Evolutionary conservation across 31 red algal species (phyloP).

Genomic region (Bonnemaisonia californica): DNA sequence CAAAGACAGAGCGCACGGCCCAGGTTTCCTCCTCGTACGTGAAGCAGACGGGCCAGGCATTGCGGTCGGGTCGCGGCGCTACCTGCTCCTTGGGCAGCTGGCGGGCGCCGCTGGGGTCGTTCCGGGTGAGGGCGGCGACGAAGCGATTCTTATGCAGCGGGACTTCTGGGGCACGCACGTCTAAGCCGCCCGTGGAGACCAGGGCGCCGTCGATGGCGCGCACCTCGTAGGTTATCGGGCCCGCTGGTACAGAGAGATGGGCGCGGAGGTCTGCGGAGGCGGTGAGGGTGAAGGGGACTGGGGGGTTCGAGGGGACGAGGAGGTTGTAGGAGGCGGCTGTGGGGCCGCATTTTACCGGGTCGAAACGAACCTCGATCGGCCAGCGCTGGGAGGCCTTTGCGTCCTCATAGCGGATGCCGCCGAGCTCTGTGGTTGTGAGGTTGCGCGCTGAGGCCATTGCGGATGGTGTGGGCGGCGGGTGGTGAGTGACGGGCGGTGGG

Average conservation of each 20-base stretch:
- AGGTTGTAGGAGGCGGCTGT: background rate
- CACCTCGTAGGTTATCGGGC: background rate
- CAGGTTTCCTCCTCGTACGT: constrained; percentile 9
- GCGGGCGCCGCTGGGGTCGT: background rate
- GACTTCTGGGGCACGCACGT: background rate
- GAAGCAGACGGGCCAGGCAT: background rate
- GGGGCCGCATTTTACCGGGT: background rate
- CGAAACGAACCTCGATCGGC: constrained; percentile 20
- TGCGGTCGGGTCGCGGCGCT: background rate
- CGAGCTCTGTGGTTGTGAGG: constrained; percentile 3
- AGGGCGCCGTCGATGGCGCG: background rate
- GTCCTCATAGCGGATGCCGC: constrained; percentile 1
- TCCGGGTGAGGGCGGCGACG: background rate
- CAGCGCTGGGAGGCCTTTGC: background rate
- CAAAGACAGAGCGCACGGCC: background rate
- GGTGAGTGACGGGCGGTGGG: background rate
- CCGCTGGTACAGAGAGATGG: background rate
- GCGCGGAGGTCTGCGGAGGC: background rate
- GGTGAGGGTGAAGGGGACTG: background rate
- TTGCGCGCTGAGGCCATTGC: background rate
- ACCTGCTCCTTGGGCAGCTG: background rate
- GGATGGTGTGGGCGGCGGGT: background rate
- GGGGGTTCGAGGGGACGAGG: background rate
- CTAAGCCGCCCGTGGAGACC: constrained; percentile 19
- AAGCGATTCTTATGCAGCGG: background rate